Percentiles rank a stretch among this genome's conserved stretches.
Evolutionary conservation across 1,284 basidiomycete genomes (phyloP).

Genomic region (Psilocybe mexicana): DNA sequence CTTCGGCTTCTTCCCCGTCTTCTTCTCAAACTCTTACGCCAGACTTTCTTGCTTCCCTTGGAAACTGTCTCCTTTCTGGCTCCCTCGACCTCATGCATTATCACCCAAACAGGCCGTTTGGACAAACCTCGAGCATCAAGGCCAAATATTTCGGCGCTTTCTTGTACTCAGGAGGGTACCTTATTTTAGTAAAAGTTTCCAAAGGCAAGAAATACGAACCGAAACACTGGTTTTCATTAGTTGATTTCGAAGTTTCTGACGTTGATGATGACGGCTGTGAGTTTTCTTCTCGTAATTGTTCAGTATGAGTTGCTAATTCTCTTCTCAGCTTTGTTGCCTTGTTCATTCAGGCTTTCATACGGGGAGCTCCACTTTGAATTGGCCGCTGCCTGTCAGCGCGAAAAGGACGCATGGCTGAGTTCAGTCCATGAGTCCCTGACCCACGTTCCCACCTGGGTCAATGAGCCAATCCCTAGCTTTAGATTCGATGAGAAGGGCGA

Average conservation of each 20-base stretch:
- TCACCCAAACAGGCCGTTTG: constrained; percentile 39
- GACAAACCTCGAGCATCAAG: constrained; percentile 51
- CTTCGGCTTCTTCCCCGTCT: constrained; percentile 25
- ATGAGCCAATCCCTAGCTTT: constrained; percentile 63
- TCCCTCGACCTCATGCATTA: constrained; percentile 83
- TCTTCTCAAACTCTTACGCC: constrained; percentile 40
- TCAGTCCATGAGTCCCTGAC: constrained; percentile 55
- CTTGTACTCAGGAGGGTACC: constrained; percentile 81
- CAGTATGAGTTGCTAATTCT: constrained; percentile 4
- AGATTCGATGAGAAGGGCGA: constrained; percentile 44
- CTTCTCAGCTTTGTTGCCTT: constrained; percentile 67
- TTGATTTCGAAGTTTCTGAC: constrained; percentile 72
- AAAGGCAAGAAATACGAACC: constrained; percentile 84
- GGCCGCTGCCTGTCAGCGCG: constrained; percentile 76
- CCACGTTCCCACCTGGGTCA: constrained; percentile 47
- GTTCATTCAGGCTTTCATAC: constrained; percentile 74
- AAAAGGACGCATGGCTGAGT: constrained; percentile 83
- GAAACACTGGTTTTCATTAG: constrained; percentile 82
- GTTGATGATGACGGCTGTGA: constrained; percentile 67
- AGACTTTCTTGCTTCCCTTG: constrained; percentile 68
- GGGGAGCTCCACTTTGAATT: constrained; percentile 79
- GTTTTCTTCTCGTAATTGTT: constrained; percentile 25
- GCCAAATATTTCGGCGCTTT: constrained; percentile 90
- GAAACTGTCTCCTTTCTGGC: constrained; percentile 75
- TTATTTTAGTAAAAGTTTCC: constrained; percentile 83